Evolutionary conservation across 2,329 filamentous ascomycete species (phyloP).

Genomic region (Shiraia sp.): DNA sequence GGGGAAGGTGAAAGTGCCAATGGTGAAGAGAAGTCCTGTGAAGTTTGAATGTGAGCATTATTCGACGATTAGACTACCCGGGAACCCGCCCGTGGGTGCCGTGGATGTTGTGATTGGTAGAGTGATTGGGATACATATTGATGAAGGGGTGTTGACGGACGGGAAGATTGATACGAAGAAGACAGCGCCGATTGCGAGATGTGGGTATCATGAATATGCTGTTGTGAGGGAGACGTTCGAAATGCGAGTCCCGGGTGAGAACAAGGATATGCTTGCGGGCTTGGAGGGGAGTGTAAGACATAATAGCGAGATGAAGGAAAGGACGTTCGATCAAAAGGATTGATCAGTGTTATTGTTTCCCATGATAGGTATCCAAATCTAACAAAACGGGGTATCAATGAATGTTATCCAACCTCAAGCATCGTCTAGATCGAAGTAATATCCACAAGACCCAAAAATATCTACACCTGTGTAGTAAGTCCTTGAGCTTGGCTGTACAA

Average conservation of each 20-base stretch:
- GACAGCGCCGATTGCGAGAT: conserved; percentile 63
- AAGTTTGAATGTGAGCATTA: conserved; percentile 63
- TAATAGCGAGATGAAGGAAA: conserved; percentile 20
- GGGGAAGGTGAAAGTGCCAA: conserved; percentile 44
- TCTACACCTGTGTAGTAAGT: no score
- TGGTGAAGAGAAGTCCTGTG: conserved; percentile 60
- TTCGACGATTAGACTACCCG: conserved; percentile 58
- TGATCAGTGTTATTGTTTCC: no score
- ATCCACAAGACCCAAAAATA: no score
- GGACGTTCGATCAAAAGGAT: no score
- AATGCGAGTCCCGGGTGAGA: conserved; percentile 56
- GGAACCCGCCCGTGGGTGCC: conserved; percentile 60
- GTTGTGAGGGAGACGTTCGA: conserved; percentile 62
- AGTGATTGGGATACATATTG: conserved; percentile 62
- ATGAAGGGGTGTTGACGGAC: conserved; percentile 58
- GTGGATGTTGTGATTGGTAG: conserved; percentile 62
- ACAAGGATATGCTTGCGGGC: conserved; percentile 25
- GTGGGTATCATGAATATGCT: conserved; percentile 64
- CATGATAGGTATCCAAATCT: no score
- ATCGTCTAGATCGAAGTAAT: no score
- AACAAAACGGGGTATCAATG: no score
- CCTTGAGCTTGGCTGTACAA: neutral
- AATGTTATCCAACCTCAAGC: no score
- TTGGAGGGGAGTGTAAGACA: conserved; percentile 35
- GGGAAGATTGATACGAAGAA: conserved; percentile 61